Base-by-base conservation (phyloP, 202 grass and related monocot genomes). In the Alloteropsis angusta region DNA sequence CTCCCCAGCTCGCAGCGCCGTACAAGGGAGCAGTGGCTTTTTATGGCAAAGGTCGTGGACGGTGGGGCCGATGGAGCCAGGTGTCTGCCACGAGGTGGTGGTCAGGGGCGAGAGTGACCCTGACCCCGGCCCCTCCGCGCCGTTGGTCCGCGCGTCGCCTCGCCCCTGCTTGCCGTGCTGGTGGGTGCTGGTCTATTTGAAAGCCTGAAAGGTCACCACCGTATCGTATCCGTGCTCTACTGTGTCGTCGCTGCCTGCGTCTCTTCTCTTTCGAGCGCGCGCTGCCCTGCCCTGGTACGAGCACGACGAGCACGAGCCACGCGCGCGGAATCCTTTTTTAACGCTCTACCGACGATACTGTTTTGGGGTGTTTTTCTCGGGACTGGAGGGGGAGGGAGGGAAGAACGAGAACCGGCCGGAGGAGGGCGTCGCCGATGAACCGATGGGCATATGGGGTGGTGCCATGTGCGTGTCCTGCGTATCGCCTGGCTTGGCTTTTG, bases 51-150 rank as follows among this genome's bases (percentile, higher is more conserved):
- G 76, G 78, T 28, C 7, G 14, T 50, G 60, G 83, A 22, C 49
- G 50, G 83, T 23, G 36, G 61, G 48, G 65, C 58, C 42, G 21
- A 72, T 72, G 78, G 64, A 81, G 62, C 58, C 56, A 87, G 23
- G 72, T 81, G 84, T 82, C 85, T 26, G 80, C 74, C 85, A 83
- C 59, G 85, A 79, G 74, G 49, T 74, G 74, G 49, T 74, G 74
- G 85, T 64, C 79, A 72, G 73, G 65, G 22, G 16, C 15, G 50
- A 44, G 16, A n/a, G n/a, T n/a, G n/a, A n/a, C n/a, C n/a, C n/a
- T n/a, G 10, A 17, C 52, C 36, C 63, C 14, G 7, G 18, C 8
- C 10, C 19, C 12, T 8, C 28, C 7, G 35, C 21, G 15, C 43
- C 84, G 82, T 76, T 47, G 84, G 66, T 63, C 66, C 36, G 66